Evolutionary conservation across 768 basidiomycete species (phyloP), one percentile per base, ranked within the genome.

Genomic region (Termitomyces sp.): DNA sequence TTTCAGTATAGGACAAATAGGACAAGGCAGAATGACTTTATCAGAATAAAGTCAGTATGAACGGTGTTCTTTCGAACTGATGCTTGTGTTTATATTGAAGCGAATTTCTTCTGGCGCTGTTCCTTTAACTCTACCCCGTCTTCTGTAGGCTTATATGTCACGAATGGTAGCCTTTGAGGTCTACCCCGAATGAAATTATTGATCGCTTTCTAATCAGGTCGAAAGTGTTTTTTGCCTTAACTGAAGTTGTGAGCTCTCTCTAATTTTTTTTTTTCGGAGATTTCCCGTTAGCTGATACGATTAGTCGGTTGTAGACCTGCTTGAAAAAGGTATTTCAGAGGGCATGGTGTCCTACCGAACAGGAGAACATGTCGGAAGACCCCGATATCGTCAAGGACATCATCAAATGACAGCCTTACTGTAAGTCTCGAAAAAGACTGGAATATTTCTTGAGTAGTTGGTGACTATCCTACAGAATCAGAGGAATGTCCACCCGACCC

Each of bases 341-440:
- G 67, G 64, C 29, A 53, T 46, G 1, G 59, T 64, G 11, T 51
- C 58, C 16, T 55, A 23, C 61, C 7, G 59, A 60, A 62, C 34
- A n/a, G 17, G 25, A 41, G 21, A 68, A 65, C 44, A 50, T 60
- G 34, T 44, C 67, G 35, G 53, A 65, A 46, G 66, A 71, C 40
- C 27, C 58, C 11, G 43, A n/a, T 27, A 59, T 44, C 41, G 69
- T 69, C 44, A 67, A 64, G 58, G 63, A 42, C 31, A 69, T 69
- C 53, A 40, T 71, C 46, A n/a, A 66, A 65, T 43, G 69, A 72
- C 40, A 71, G 65, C 14, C 50, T 69, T 7, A 58, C 64, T 27
- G 68, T 71, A 52, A 53, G 65, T 65, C 31, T 45, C 34, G 41
- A 49, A n/a, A 23, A 14, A 35, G 29, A 29, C 25, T 56, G 17